Percentiles rank a stretch among this genome's conserved stretches.
phyloP scores from a whole-genome alignment of 345 rosid species.

The Litchi chinensis region DNA sequence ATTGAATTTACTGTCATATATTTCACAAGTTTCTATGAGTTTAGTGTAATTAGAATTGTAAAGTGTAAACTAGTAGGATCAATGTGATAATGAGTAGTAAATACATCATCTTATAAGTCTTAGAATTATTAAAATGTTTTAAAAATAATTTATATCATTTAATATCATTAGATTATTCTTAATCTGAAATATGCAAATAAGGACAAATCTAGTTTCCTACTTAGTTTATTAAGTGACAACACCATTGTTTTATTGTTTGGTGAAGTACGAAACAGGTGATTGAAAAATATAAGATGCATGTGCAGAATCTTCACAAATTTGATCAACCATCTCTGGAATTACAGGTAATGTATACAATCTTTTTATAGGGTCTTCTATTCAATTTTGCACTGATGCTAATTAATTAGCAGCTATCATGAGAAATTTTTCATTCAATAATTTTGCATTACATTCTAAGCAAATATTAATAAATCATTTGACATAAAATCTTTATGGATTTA shows the following conservation, averaged over 20 bases:
- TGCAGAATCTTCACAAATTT: constrained; percentile 19
- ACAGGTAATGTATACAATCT: constrained; percentile 26
- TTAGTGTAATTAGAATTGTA: background rate
- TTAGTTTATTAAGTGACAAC: background rate
- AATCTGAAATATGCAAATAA: background rate
- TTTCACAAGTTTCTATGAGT: too few relatives aligned
- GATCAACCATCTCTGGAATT: constrained; percentile 36
- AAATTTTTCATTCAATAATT: background rate
- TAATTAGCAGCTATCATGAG: too few relatives aligned
- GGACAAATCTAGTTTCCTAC: too few relatives aligned
- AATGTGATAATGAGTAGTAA: background rate
- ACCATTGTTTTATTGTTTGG: background rate
- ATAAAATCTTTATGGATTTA: too few relatives aligned
- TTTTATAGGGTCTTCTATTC: background rate
- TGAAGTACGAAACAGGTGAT: constrained; percentile 36
- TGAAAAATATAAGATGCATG: constrained; percentile 31
- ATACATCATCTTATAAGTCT: background rate
- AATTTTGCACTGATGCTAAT: too few relatives aligned
- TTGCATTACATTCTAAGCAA: background rate
- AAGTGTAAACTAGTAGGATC: background rate
- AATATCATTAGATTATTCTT: background rate
- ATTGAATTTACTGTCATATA: too few relatives aligned
- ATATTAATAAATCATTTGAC: too few relatives aligned
- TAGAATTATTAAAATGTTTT: too few relatives aligned
- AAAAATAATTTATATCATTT: too few relatives aligned